These are phyloP conservation scores for Suillus sp. DNA, from an alignment of 768 basidiomycete species.

Conservation along the genomic window DNA sequence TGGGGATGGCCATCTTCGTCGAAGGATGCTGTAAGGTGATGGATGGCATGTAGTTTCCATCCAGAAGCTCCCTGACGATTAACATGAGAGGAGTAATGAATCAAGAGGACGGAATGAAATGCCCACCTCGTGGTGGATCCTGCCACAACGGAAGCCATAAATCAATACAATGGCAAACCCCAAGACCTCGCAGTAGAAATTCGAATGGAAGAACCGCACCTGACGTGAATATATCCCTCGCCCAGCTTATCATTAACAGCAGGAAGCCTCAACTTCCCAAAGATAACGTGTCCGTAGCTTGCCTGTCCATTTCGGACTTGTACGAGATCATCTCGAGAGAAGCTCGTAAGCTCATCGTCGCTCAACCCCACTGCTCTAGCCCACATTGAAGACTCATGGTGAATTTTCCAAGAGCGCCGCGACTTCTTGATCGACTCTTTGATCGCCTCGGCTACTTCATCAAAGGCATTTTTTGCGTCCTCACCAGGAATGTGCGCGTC, in stretches of 20 bases:
- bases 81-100: background rate
- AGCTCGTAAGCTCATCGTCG: slow-evolving; percentile 53
- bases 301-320: slow-evolving; percentile 55
- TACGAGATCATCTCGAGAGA: slow-evolving; percentile 47
- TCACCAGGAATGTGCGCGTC: slow-evolving; percentile 58
- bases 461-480: slow-evolving; percentile 70
- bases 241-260: slow-evolving; percentile 62
- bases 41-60: slow-evolving; percentile 7
- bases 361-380: slow-evolving; percentile 52
- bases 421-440: slow-evolving; percentile 68
- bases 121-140: slow-evolving; percentile 8
- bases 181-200: background rate
- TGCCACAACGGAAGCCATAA: slow-evolving; percentile 3
- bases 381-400: slow-evolving; percentile 61
- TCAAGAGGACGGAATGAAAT: too few relatives aligned
- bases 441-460: slow-evolving; percentile 52
- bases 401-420: slow-evolving; percentile 69
- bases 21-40: slow-evolving; percentile 4
- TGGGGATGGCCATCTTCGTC: slow-evolving; percentile 51
- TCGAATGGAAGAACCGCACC: slow-evolving; percentile 42
- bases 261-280: slow-evolving; percentile 77
- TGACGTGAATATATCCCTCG: slow-evolving; percentile 69
- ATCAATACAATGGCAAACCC: background rate
- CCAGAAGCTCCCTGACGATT: slow-evolving; percentile 3
- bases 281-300: slow-evolving; percentile 69